A percentile compares a stretch with the other conserved stretches of the same genome.
These are phyloP conservation scores for Aspergillus floridensis DNA, from an alignment of 2,329 filamentous ascomycete genomes.

Conservation along the genomic window DNA sequence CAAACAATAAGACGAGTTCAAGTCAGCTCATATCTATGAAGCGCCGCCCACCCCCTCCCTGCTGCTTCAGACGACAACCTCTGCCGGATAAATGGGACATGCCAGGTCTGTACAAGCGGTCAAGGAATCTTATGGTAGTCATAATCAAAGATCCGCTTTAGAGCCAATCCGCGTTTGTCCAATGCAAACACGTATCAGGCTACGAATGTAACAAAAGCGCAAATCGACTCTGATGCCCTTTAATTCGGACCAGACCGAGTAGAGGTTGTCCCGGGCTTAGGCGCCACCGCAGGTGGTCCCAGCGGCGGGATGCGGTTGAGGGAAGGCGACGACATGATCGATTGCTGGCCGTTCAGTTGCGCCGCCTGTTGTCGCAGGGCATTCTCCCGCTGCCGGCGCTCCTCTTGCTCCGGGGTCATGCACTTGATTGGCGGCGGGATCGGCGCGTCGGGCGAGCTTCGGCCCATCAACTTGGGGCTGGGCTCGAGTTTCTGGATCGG, in stretches of 20 bases:
- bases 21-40: neutral
- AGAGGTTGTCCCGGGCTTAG: slow-evolving; percentile 25
- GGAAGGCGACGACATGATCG: slow-evolving; percentile 33
- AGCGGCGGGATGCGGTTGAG: slow-evolving; percentile 34
- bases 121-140: neutral
- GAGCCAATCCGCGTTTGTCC: neutral
- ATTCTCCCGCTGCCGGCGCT: slow-evolving; percentile 39
- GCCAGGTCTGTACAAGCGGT: neutral
- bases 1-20: neutral
- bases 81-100: neutral
- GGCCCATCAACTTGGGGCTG: slow-evolving; percentile 45
- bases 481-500: slow-evolving; percentile 43
- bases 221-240: neutral
- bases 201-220: neutral
- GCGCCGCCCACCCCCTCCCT: no score
- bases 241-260: slow-evolving; percentile 15
- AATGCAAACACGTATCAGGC: neutral
- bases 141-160: neutral
- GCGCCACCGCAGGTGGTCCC: slow-evolving; percentile 25
- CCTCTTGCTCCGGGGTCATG: slow-evolving; percentile 45
- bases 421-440: slow-evolving; percentile 43
- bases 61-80: neutral
- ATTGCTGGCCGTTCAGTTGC: slow-evolving; percentile 24
- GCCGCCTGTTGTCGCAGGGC: slow-evolving; percentile 26
- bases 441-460: slow-evolving; percentile 42